A percentile compares a stretch with the other conserved stretches of the same genome.
Conservation (phyloP, 2,329 filamentous ascomycete species). For the Aphanocladium album region DNA sequence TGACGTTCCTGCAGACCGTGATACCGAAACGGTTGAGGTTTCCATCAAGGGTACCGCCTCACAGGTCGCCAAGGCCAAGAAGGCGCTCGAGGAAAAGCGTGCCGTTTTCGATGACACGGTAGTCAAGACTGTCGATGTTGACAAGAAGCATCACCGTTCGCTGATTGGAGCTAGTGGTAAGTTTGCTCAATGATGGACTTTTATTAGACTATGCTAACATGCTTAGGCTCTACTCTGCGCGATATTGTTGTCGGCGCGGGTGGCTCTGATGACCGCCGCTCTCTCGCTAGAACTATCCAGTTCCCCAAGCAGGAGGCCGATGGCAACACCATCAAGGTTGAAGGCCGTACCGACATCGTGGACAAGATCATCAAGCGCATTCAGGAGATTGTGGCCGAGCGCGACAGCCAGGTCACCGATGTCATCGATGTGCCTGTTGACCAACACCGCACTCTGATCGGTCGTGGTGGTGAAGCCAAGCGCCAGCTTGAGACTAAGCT, state of each 20-base stretch:
- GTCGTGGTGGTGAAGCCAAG: constrained; percentile 82
- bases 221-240: constrained; percentile 71
- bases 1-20: constrained; percentile 79
- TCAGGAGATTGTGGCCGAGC: constrained; percentile 72
- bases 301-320: constrained; percentile 87
- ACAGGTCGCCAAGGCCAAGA: constrained; percentile 87
- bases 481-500: constrained; percentile 82
- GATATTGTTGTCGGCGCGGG: constrained; percentile 84
- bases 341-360: constrained; percentile 78
- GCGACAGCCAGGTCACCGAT: constrained; percentile 76
- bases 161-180: constrained; percentile 85
- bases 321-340: constrained; percentile 79
- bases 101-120: constrained; percentile 88
- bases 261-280: constrained; percentile 78
- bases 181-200: constrained; percentile 28
- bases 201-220: constrained; percentile 31
- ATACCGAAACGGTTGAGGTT: constrained; percentile 75
- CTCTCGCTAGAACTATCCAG: constrained; percentile 83
- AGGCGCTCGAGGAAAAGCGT: constrained; percentile 79
- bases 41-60: constrained; percentile 88
- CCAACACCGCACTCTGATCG: constrained; percentile 88
- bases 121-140: constrained; percentile 77
- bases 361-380: constrained; percentile 85
- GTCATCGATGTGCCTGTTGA: constrained; percentile 77
- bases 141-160: constrained; percentile 86